Percentiles rank a stretch among this genome's conserved stretches.
Evolutionary conservation across 345 rosid species (phyloP).

Genomic region (Populus simonii): DNA sequence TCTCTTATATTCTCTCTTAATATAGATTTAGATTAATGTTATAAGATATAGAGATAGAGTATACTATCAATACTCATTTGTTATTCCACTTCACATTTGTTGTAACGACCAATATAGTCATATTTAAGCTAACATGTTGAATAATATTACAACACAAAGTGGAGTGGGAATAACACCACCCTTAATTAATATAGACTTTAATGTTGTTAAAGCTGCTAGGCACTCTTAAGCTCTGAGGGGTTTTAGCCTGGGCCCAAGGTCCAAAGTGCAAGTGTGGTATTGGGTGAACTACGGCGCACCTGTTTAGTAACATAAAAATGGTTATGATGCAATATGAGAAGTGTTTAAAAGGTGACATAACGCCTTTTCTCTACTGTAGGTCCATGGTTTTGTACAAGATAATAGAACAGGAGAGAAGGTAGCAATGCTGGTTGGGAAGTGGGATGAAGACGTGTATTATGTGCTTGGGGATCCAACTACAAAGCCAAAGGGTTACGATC

Average conservation of each 20-base stretch:
- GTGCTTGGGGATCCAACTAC: conserved; percentile 82
- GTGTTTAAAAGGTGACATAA: background rate
- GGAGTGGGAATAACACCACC: background rate
- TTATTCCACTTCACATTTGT: background rate
- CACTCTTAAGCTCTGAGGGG: background rate
- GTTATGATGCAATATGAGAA: background rate
- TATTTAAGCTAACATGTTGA: background rate
- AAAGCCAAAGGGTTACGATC: conserved; percentile 95
- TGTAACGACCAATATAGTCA: background rate
- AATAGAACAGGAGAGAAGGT: conserved; percentile 95
- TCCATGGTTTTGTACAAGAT: conserved; percentile 97
- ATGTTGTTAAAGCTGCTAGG: background rate
- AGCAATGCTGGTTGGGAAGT: conserved; percentile 90
- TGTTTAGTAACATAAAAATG: background rate
- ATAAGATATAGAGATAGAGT: background rate
- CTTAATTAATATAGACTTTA: background rate
- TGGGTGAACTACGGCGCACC: background rate
- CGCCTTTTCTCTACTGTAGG: conserved; percentile 39
- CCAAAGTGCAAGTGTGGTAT: background rate
- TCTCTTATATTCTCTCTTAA: background rate
- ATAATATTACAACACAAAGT: background rate
- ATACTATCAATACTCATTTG: background rate
- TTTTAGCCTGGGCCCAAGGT: background rate
- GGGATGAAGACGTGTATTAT: conserved; percentile 99
- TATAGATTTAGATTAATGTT: too few species aligned